Evolutionary conservation across 495 filamentous ascomycete genomes (phyloP).

Genomic region (Aspergillus cristatus): DNA sequence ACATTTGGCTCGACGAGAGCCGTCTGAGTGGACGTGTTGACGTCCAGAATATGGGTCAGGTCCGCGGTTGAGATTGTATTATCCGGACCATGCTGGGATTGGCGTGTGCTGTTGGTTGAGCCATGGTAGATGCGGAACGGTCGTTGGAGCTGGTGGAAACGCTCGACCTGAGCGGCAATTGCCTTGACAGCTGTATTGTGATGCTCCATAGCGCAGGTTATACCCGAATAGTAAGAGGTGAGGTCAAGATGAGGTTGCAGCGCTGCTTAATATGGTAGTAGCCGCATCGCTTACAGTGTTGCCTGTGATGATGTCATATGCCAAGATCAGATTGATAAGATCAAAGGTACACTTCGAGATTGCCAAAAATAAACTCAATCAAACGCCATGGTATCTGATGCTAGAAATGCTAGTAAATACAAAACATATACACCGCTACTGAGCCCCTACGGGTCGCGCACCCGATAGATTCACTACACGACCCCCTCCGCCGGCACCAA

Average conservation of each 20-base stretch:
- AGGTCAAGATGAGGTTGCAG: not conserved
- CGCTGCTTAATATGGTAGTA: not conserved
- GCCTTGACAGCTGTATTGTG: constrained; percentile 5
- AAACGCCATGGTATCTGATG: too few species aligned
- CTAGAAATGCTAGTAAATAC: too few species aligned
- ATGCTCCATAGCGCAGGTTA: constrained; percentile 1
- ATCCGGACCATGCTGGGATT: constrained; percentile 43
- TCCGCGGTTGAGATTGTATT: constrained; percentile 32
- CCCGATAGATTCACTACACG: constrained; percentile 46
- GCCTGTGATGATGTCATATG: too few species aligned
- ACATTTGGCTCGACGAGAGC: constrained; percentile 48
- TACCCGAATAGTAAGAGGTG: too few species aligned
- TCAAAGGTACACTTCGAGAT: too few species aligned
- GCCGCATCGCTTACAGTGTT: too few species aligned
- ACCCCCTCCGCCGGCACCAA: constrained; percentile 22
- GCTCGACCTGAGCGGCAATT: constrained; percentile 28
- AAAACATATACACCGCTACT: constrained; percentile 9
- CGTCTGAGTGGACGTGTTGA: constrained; percentile 33
- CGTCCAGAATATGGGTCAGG: constrained; percentile 43
- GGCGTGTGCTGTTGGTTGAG: constrained; percentile 65
- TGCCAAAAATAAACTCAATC: too few species aligned
- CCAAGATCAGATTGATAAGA: too few species aligned
- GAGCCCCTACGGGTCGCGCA: constrained; percentile 42
- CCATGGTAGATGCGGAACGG: constrained; percentile 73
- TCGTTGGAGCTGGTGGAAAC: constrained; percentile 46